These are phyloP conservation scores for Elongisporangium senticosum DNA, from an alignment of 352 stramenopile species.

Conservation along the genomic window DNA sequence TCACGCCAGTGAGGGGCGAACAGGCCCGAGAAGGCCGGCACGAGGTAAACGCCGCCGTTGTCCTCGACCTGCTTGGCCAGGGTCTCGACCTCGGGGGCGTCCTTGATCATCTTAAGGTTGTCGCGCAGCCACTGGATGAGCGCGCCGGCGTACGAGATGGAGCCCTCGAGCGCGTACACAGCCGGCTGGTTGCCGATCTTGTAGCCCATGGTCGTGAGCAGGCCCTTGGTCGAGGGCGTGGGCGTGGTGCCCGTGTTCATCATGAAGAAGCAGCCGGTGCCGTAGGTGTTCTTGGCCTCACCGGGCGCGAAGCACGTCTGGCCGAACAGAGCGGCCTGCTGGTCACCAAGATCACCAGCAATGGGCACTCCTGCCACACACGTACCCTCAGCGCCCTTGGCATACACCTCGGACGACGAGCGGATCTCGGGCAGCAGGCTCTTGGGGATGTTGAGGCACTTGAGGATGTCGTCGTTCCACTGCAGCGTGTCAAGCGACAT, in stretches of 20 bases:
- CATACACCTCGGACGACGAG: conserved; percentile 88
- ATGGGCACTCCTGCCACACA: conserved; percentile 88
- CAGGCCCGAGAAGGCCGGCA: conserved; percentile 96
- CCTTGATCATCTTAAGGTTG: conserved; percentile 94
- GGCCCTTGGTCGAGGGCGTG: conserved; percentile 87
- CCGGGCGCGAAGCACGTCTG: conserved; percentile 94
- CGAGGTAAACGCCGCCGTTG: conserved; percentile 97
- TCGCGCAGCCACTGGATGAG: conserved; percentile 99
- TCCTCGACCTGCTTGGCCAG: conserved; percentile 83
- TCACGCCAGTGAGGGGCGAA: conserved; percentile 97
- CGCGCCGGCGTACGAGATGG: conserved; percentile 93
- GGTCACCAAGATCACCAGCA: conserved; percentile 93
- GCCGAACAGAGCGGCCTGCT: conserved; percentile 96
- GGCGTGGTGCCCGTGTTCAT: conserved; percentile 96
- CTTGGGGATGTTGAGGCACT: conserved; percentile 82
- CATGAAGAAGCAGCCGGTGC: conserved; percentile 98
- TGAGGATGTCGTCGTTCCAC: conserved; percentile 89
- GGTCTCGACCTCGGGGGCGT: conserved; percentile 85
- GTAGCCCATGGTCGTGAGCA: conserved; percentile 94
- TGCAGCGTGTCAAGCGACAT: conserved; percentile 90
- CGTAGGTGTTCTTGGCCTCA: conserved; percentile 99
- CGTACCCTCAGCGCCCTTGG: conserved; percentile 39
- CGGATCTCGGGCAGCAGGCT: conserved; percentile 90
- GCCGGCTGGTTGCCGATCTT: conserved; percentile 72
- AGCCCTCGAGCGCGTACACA: conserved; percentile 97